Percentiles rank a stretch among this genome's conserved stretches.
Evolutionary conservation across 208 protist species (phyloP).

Genomic region (Sergeia podlipaevii): DNA sequence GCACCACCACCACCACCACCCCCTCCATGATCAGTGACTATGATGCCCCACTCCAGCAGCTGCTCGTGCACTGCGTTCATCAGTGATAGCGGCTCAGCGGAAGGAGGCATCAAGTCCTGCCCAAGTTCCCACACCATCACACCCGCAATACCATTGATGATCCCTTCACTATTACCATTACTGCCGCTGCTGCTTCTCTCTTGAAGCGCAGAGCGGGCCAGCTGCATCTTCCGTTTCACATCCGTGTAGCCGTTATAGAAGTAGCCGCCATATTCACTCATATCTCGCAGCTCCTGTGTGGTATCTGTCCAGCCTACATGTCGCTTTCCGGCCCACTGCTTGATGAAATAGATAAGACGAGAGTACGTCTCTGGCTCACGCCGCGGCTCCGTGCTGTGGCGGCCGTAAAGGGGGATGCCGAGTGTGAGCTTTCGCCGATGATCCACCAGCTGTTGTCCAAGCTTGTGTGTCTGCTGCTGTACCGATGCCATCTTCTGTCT

Average conservation of each 20-base stretch:
- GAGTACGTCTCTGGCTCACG: slow-evolving; percentile 37
- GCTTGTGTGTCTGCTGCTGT: too few species aligned
- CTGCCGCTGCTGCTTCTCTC: slow-evolving; percentile 2
- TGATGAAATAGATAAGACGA: slow-evolving; percentile 28
- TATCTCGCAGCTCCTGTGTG: slow-evolving; percentile 17
- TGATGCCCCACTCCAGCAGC: slow-evolving; percentile 24
- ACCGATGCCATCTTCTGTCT: too few species aligned
- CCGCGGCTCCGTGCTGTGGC: slow-evolving; percentile 18
- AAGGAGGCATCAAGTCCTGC: slow-evolving; percentile 45
- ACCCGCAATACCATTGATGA: slow-evolving; percentile 22
- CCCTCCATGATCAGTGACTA: too few species aligned
- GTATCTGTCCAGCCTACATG: slow-evolving; percentile 21
- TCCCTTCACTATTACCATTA: slow-evolving; percentile 10
- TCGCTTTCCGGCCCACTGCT: slow-evolving; percentile 23
- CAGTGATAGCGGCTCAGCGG: slow-evolving; percentile 34
- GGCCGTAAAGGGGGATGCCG: slow-evolving; percentile 63
- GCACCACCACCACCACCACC: too few species aligned
- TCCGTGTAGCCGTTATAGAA: slow-evolving; percentile 35
- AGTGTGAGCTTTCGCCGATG: slow-evolving; percentile 43
- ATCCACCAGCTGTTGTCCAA: too few species aligned
- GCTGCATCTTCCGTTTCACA: slow-evolving; percentile 45
- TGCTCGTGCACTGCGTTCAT: slow-evolving; percentile 48
- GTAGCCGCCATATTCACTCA: slow-evolving; percentile 35
- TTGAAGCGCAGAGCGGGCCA: slow-evolving; percentile 20
- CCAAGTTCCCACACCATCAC: slow-evolving; percentile 82